These are phyloP conservation scores for Pseudogymnoascus sp. DNA, from an alignment of 2,329 filamentous ascomycete genomes.

Conservation along the genomic window DNA sequence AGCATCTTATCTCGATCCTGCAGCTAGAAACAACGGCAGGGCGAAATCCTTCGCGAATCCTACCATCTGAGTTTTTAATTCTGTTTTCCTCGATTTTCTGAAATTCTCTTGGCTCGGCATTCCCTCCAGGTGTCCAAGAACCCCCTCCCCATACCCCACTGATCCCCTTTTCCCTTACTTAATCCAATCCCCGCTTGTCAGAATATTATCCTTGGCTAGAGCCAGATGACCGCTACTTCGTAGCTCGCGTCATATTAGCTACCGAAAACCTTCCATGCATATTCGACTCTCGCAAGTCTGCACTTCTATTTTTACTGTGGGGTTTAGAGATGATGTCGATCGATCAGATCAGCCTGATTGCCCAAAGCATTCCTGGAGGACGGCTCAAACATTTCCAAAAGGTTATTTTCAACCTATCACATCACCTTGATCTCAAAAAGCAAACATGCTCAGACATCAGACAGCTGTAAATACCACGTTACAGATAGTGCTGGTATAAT, in stretches of 20 bases:
- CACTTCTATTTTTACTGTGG: background rate
- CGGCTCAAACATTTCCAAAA: background rate
- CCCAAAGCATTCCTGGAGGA: background rate
- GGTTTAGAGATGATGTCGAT: background rate
- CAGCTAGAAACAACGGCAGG: background rate
- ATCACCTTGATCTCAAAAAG: background rate
- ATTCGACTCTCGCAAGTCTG: background rate
- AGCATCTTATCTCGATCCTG: conserved; percentile 1
- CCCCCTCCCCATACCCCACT: background rate
- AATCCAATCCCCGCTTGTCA: background rate
- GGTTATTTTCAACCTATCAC: background rate
- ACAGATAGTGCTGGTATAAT: background rate
- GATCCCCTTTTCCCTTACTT: background rate
- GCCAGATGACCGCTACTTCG: background rate
- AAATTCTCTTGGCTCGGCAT: background rate
- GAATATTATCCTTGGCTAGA: background rate
- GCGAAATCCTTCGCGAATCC: background rate
- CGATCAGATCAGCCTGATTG: background rate
- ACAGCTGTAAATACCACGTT: background rate
- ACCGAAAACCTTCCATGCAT: conserved; percentile 1
- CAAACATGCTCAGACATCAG: background rate
- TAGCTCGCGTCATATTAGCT: background rate
- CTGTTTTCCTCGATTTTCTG: background rate
- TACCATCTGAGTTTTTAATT: background rate
- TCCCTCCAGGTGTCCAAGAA: background rate